Base-by-base conservation (phyloP, 345 rosid species). In the Rhodamnia rubescens region DNA sequence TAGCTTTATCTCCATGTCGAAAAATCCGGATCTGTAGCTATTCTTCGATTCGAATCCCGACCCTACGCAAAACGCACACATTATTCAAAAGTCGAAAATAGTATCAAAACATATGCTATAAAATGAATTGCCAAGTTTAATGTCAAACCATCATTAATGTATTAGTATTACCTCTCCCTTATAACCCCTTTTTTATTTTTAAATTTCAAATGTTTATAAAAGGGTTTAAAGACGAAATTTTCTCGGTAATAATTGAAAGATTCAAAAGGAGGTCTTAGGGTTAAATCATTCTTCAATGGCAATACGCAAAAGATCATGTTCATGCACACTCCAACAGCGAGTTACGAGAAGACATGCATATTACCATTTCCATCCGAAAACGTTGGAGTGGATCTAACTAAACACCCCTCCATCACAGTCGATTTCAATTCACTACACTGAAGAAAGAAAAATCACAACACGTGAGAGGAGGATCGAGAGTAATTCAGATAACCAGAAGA, bases 401-500 rank as follows among this genome's bases (percentile, higher is more conserved):
- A 54, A 54, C 26, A 21, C 6, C 26, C 26, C 40, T 54, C 8
- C 57, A 29, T 29, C 22, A 64, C 44, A 7, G 78, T 18, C 47
- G 24, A 18, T 69, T 69, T 36, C 47, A 18, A 69, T 69, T 69
- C 78, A 8, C 8, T 18, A 36, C 20, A 0, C 7, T 49, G 50
- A 10, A 49, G 11, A 42, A 32, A 69, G 47, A 69, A 69, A 36
- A 32, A 69, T 69, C 47, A 69, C 78, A 18, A 18, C 12, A 5
- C 4, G 13, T 8, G 4, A 69, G 78, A 69, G 47, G 6, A 32
- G 13, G 0, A 69, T 69, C 78, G 8, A 12, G 78, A 18, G 6
- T 69, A 69, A 24, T 8, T 44, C 54, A 74, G 18, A 42, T 55
- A n/a, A 93, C 95, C 95, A 11, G 94, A 92, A 88, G 89, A 85